Percentiles rank a stretch among this genome's conserved stretches.
phyloP scores from a whole-genome alignment of 306 rosid species.

The Quercus suber region DNA sequence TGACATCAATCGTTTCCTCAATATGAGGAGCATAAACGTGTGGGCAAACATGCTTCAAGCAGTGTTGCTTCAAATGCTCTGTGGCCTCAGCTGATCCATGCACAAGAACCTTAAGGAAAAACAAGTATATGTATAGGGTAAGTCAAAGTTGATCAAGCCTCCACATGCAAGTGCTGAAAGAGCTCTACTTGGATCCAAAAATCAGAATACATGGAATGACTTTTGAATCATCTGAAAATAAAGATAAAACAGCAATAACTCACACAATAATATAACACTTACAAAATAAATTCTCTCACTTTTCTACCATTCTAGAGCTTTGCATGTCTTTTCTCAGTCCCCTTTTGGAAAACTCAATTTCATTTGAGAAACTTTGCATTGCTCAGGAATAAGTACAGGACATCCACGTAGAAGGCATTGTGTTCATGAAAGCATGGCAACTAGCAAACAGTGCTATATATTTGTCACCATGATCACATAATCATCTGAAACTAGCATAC shows the following conservation, averaged over 20 bases:
- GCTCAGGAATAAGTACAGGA: not conserved
- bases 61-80: conserved; percentile 92
- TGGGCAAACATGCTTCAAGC: conserved; percentile 77
- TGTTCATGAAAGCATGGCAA: not conserved
- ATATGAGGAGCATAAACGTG: conserved; percentile 93
- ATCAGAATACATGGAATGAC: no score
- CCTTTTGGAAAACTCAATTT: not conserved
- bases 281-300: not conserved
- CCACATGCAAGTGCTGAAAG: not conserved
- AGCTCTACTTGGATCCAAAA: no score
- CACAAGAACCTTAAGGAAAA: conserved; percentile 72
- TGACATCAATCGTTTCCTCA: conserved; percentile 91
- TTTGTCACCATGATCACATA: not conserved
- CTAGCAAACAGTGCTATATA: not conserved
- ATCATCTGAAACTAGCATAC: not conserved
- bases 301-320: not conserved
- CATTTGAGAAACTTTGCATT: not conserved
- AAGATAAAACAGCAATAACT: not conserved
- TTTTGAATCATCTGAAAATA: no score
- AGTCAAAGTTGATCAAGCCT: not conserved
- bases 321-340: not conserved
- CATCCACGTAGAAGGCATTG: not conserved
- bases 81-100: conserved; percentile 99
- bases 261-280: not conserved
- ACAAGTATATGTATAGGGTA: not conserved